These are phyloP conservation scores for Lactifluus hygrophoroides DNA, from an alignment of 768 basidiomycete species.

Conservation along the genomic window DNA sequence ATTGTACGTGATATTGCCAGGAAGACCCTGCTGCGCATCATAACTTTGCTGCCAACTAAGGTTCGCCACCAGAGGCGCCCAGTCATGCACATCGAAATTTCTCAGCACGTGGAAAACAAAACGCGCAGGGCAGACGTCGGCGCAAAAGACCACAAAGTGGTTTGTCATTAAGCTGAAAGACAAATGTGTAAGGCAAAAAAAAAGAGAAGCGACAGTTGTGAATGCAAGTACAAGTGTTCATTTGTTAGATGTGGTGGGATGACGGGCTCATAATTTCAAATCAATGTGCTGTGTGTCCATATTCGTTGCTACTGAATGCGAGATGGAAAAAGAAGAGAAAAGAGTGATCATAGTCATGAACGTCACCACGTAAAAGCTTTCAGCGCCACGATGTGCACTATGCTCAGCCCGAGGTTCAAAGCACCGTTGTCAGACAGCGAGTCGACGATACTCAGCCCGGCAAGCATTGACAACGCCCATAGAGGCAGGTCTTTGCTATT, in stretches of 20 bases:
- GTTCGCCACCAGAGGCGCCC: too few species aligned
- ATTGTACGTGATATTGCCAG: too few species aligned
- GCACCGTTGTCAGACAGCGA: constrained; percentile 36
- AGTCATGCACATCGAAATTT: neutral
- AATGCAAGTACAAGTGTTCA: neutral
- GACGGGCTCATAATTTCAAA: neutral
- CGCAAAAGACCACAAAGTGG: too few species aligned
- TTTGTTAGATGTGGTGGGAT: neutral
- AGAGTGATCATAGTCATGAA: neutral
- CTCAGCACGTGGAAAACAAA: neutral
- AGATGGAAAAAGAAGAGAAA: neutral
- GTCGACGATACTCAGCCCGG: constrained; percentile 36
- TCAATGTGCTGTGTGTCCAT: neutral
- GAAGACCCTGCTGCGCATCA: too few species aligned
- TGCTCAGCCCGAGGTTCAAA: constrained; percentile 32
- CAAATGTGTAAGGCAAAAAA: neutral
- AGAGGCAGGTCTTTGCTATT: constrained; percentile 20
- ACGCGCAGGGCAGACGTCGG: too few species aligned
- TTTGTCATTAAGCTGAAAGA: too few species aligned
- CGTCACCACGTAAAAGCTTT: neutral
- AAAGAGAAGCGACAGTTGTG: neutral
- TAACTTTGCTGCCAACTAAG: too few species aligned
- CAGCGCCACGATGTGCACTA: constrained; percentile 30
- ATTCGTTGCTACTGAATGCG: neutral
- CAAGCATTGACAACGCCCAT: constrained; percentile 24